These are phyloP conservation scores for Saxophila tyrrhenica DNA, from an alignment of 495 filamentous ascomycete species.

Conservation along the genomic window DNA sequence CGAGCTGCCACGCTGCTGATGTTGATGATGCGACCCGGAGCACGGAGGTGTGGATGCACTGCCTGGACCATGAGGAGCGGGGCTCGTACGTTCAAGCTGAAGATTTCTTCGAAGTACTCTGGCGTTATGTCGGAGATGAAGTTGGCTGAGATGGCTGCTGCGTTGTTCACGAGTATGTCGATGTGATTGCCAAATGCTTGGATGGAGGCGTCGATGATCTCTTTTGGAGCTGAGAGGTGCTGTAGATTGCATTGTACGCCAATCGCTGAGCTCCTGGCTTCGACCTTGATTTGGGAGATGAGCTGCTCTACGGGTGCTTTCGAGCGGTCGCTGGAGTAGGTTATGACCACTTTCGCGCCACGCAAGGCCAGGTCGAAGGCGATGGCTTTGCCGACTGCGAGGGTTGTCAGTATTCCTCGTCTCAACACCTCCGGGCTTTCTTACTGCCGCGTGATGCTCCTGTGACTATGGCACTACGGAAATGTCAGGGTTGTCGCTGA, in stretches of 20 bases:
- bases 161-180: conserved; percentile 33
- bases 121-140: conserved; percentile 25
- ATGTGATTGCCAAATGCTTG: conserved; percentile 26
- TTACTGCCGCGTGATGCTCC: conserved; percentile 12
- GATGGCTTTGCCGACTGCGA: conserved; percentile 12
- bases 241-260: conserved; percentile 31
- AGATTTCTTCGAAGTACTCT: conserved; percentile 30
- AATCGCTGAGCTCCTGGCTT: conserved; percentile 27
- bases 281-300: conserved; percentile 25
- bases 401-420: background rate
- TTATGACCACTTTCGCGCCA: conserved; percentile 25
- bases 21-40: conserved; percentile 44
- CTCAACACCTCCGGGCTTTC: background rate
- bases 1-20: conserved; percentile 40
- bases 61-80: conserved; percentile 34
- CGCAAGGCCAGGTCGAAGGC: conserved; percentile 15
- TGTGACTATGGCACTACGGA: conserved; percentile 17
- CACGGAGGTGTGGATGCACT: conserved; percentile 37
- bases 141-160: conserved; percentile 19
- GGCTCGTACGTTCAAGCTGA: conserved; percentile 35
- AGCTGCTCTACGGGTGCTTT: conserved; percentile 26
- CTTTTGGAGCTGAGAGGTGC: conserved; percentile 20
- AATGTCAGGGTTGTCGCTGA: background rate
- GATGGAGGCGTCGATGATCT: conserved; percentile 23
- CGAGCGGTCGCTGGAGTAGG: conserved; percentile 33